Base-by-base conservation (phyloP, 805 yeast species). In the Alloascoidea hylecoeti region DNA sequence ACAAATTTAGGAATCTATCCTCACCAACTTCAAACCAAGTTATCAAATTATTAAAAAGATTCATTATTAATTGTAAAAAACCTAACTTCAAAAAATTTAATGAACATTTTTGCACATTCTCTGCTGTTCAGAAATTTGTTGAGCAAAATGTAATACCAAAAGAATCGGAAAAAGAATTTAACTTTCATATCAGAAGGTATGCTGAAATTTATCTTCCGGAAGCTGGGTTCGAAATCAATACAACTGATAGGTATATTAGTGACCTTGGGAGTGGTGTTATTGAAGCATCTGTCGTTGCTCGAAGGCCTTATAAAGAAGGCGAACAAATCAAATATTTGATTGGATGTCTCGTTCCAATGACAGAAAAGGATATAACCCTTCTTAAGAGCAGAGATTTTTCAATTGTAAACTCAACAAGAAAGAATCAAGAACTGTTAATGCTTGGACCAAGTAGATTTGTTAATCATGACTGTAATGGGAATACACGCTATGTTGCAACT, bases 371-470 rank as follows among this genome's bases (percentile, higher is more conserved):
- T 18, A 58, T 60, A 23, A 48, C 46, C 15, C 42, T 58, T 13
- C 53, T 49, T 19, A 46, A 52, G n/a, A 58, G 57, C 18, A 44
- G 48, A 23, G 72, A 66, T 44, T 64, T 66, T 43, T 62, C 68
- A 35, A 56, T 66, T 17, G 57, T 66, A 33, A 53, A 61, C 38
- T 52, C 66, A 3, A 49, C 57, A 15, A 47, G 66, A 5, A 44
- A 47, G 18, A 51, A 51, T 6, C 47, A 44, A 2, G 50, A 58
- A 15, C 58, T 66, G 38, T 47, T 66, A 17, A 61, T 67, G 70
- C 50, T 67, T 32, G 72, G 72, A 0, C 72, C 72, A 0, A 57
- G 64, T 12, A 49, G 72, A 30, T 67, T 67, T 44, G 61, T 66
- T 5, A 67, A 67, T 44, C 72, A 67, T 44, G 65, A 66, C 44